These are phyloP conservation scores for Lagerstroemia fauriei DNA, from an alignment of 441 rosid genomes.

Conservation along the genomic window DNA sequence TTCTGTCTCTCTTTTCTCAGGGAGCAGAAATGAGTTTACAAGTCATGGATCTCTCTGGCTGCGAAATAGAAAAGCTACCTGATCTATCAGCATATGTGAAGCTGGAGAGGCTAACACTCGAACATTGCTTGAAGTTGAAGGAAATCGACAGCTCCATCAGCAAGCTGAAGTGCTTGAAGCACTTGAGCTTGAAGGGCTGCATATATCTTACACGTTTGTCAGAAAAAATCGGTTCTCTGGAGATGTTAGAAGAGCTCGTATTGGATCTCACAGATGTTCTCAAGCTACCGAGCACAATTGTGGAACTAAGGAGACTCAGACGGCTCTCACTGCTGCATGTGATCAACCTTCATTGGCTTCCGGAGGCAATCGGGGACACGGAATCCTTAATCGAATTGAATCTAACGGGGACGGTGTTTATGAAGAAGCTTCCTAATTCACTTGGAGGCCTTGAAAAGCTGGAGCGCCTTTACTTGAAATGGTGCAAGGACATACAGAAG, in stretches of 20 bases:
- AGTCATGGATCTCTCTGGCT: too few relatives aligned
- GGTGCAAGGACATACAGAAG: neutral
- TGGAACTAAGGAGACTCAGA: too few relatives aligned
- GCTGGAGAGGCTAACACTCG: too few relatives aligned
- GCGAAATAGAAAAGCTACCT: too few relatives aligned
- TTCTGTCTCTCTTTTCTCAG: too few relatives aligned
- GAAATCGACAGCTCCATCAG: neutral
- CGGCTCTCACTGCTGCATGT: neutral
- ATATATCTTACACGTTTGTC: neutral
- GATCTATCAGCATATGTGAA: too few relatives aligned
- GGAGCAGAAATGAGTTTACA: too few relatives aligned
- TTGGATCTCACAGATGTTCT: neutral
- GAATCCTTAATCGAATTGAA: neutral
- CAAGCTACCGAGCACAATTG: too few relatives aligned
- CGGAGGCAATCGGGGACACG: neutral
- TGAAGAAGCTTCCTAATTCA: neutral
- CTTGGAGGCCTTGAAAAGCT: slow-evolving; percentile 4
- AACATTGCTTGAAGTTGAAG: too few relatives aligned
- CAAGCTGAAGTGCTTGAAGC: neutral
- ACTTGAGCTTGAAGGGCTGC: neutral
- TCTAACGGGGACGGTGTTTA: neutral
- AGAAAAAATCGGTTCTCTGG: neutral
- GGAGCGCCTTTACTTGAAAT: neutral
- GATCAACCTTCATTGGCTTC: neutral
- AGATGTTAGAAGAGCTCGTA: neutral